Percentiles rank a stretch among this genome's conserved stretches.
These are phyloP conservation scores for Trichoderma sp. DNA, from an alignment of 2,329 filamentous ascomycete species.

Conservation along the genomic window DNA sequence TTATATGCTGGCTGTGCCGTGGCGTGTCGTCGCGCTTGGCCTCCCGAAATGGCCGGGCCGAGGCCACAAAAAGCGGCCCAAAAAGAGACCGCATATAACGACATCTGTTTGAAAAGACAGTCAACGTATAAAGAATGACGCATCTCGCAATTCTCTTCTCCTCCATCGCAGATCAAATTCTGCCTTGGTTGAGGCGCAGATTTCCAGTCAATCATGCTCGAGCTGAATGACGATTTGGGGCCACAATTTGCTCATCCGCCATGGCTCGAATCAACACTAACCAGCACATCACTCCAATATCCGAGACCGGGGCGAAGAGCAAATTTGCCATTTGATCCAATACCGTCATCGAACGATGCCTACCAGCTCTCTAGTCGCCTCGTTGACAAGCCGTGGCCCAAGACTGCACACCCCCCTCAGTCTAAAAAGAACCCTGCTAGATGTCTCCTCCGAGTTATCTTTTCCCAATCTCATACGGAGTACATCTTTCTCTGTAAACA, in stretches of 20 bases:
- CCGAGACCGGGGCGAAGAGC: background rate
- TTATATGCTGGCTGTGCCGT: constrained; percentile 5
- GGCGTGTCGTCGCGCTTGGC: constrained; percentile 17
- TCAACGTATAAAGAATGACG: background rate
- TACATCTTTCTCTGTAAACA: background rate
- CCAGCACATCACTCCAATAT: background rate
- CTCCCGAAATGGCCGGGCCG: background rate
- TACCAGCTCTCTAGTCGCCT: background rate
- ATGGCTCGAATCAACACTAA: background rate
- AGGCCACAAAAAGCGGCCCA: background rate
- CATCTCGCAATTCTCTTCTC: background rate
- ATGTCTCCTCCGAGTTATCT: background rate
- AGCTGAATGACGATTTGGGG: background rate
- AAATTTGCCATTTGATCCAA: background rate
- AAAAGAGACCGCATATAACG: background rate
- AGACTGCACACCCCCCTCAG: background rate
- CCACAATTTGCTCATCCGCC: background rate
- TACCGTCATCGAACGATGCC: background rate
- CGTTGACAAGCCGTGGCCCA: background rate
- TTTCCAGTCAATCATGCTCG: background rate
- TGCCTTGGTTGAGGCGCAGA: constrained; percentile 15
- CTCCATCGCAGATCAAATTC: background rate
- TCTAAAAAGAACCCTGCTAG: background rate
- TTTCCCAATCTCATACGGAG: constrained; percentile 9
- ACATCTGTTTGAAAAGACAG: background rate